phyloP scores from a whole-genome alignment of 1,284 basidiomycete species.

The Sporisorium scitamineum region DNA sequence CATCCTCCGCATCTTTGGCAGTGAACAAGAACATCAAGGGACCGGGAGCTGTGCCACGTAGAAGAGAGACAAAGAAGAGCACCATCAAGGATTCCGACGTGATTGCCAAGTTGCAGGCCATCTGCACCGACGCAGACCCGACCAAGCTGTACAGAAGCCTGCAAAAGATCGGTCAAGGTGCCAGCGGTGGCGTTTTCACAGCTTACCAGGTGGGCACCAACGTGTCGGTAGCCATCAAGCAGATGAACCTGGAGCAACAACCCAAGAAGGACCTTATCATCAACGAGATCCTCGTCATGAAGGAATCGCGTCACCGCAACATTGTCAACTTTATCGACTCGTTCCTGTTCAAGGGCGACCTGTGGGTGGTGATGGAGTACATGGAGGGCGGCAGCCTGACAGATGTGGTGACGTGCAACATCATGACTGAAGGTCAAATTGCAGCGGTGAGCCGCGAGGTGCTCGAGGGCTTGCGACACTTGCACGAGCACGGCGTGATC shows the following conservation, averaged over 20 bases:
- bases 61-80: constrained; percentile 80
- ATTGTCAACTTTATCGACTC: constrained; percentile 99
- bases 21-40: constrained; percentile 30
- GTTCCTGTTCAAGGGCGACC: constrained; percentile 94
- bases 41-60: constrained; percentile 72
- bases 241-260: constrained; percentile 99
- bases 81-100: constrained; percentile 85
- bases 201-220: constrained; percentile 96
- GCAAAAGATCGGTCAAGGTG: constrained; percentile 97
- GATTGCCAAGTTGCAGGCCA: constrained; percentile 87
- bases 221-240: constrained; percentile 95
- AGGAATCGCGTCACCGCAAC: constrained; percentile 92
- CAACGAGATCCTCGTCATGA: constrained; percentile 99
- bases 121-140: constrained; percentile 97
- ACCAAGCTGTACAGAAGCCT: constrained; percentile 91
- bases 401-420: constrained; percentile 94
- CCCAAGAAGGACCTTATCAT: constrained; percentile 99
- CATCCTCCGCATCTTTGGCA: constrained; percentile 11
- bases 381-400: constrained; percentile 94
- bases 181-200: constrained; percentile 97
- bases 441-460: constrained; percentile 92
- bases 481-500: constrained; percentile 94
- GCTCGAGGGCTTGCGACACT: constrained; percentile 87
- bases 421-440: constrained; percentile 94
- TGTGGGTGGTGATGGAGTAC: constrained; percentile 99